Base-by-base conservation (phyloP, 257 asterid species). In the Cruciata laevipes region DNA sequence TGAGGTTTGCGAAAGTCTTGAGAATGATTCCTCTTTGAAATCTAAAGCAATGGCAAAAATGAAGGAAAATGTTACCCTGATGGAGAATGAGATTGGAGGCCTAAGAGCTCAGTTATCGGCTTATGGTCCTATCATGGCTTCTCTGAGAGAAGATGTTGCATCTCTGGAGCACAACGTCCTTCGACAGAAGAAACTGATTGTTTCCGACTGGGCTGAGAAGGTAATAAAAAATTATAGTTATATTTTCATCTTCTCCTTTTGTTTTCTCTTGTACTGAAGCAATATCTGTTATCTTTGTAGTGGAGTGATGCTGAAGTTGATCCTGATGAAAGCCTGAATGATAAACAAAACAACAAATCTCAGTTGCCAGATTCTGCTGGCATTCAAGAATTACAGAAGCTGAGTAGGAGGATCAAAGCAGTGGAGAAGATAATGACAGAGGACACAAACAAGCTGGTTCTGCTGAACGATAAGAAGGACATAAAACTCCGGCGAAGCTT, bases 111-210 rank as follows among this genome's bases (percentile, higher is more conserved):
- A 78, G 69, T 65, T 89, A 57, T 71, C 76, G 66, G 83, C 86
- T 9, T 87, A 86, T 72, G 85, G 73, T 65, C 95, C 95, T 27
- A 80, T 84, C 18, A 69, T 86, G 49, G 88, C 84, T 68, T 82
- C 90, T 30, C 69, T 92, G 38, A 79, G 74, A 73, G 91, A 87
- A 55, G 96, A 89, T 63, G 72, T 89, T 44, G 80, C 89, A 58
- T 82, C 81, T 13, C 87, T 87, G 55, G 97, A 92, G 83, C 76
- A 71, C 32, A 89, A 83, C 79, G 84, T 83, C 9, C 71, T 83
- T 23, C 82, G 70, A 70, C 95, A 74, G 35, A 64, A 78, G n/a
- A 91, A 81, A 73, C 68, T 72, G 55, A 72, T 72, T 58, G 71
- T 53, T 23, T 69, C 83, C 24, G 71, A 73, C 30, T 47, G 42